Conservation (phyloP, 306 rosid species). For the Cicer judaicum region DNA sequence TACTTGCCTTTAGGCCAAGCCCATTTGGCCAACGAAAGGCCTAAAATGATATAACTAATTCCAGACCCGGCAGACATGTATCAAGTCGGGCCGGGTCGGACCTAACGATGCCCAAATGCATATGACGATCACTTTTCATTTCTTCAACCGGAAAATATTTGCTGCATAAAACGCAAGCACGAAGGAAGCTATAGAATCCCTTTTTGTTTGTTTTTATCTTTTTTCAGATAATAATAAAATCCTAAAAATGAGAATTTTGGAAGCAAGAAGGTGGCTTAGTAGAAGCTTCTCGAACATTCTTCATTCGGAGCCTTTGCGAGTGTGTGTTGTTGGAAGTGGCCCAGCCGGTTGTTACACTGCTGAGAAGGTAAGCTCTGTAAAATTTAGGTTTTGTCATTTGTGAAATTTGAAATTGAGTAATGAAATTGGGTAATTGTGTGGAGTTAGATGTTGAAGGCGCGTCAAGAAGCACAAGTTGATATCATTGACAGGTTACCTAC, state of each 20-base stretch:
- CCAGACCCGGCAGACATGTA: neutral
- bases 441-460: constrained; percentile 73
- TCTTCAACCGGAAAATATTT: neutral
- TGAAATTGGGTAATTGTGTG: constrained; percentile 17
- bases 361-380: constrained; percentile 62
- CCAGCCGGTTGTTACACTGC: constrained; percentile 95
- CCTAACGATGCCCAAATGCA: no score
- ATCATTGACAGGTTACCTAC: constrained; percentile 87
- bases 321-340: constrained; percentile 93
- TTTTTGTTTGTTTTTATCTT: neutral
- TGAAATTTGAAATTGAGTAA: constrained; percentile 27
- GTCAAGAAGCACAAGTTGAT: constrained; percentile 72
- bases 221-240: constrained; percentile 19
- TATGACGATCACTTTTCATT: neutral
- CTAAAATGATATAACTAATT: neutral
- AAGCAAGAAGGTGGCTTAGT: constrained; percentile 50
- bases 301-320: constrained; percentile 57
- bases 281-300: constrained; percentile 62
- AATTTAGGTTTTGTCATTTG: neutral
- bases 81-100: neutral
- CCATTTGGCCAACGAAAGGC: neutral
- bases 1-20: no score
- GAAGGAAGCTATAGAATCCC: neutral
- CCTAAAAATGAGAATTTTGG: constrained; percentile 47
- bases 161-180: neutral